phyloP scores from a whole-genome alignment of 345 rosid species.

The Ceriops tagal region DNA sequence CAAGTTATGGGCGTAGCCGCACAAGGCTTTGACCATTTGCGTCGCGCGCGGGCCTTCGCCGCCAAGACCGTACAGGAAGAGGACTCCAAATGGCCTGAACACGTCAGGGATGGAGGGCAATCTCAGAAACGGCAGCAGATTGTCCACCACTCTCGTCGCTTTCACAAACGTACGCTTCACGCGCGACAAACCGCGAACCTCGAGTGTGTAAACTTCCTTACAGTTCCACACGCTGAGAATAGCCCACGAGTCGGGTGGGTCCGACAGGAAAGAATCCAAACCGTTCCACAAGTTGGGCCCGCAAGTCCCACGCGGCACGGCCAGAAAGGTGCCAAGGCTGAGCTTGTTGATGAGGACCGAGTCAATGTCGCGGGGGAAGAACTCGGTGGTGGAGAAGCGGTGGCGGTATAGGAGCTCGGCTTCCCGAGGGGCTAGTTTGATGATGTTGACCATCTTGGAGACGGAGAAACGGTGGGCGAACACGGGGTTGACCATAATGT shows the following conservation, averaged over 20 bases:
- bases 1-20: slow-evolving; percentile 78
- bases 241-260: slow-evolving; percentile 88
- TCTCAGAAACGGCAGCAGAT: slow-evolving; percentile 62
- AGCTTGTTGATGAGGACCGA: slow-evolving; percentile 74
- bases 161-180: slow-evolving; percentile 53
- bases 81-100: slow-evolving; percentile 74
- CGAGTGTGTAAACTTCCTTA: slow-evolving; percentile 65
- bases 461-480: slow-evolving; percentile 65
- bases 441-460: slow-evolving; percentile 44
- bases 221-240: slow-evolving; percentile 84
- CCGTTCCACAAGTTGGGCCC: slow-evolving; percentile 50
- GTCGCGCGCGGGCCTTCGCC: slow-evolving; percentile 80
- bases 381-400: slow-evolving; percentile 83
- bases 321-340: slow-evolving; percentile 71
- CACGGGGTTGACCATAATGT: slow-evolving; percentile 84
- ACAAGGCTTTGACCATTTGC: slow-evolving; percentile 57
- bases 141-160: slow-evolving; percentile 62
- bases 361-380: slow-evolving; percentile 90
- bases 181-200: slow-evolving; percentile 72
- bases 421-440: slow-evolving; percentile 44
- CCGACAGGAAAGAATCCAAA: slow-evolving; percentile 48
- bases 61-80: slow-evolving; percentile 83
- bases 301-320: slow-evolving; percentile 53
- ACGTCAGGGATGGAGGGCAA: slow-evolving; percentile 84
- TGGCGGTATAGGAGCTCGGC: slow-evolving; percentile 73